Conservation (phyloP, 768 basidiomycete species). For the Termitomyces sp. region DNA sequence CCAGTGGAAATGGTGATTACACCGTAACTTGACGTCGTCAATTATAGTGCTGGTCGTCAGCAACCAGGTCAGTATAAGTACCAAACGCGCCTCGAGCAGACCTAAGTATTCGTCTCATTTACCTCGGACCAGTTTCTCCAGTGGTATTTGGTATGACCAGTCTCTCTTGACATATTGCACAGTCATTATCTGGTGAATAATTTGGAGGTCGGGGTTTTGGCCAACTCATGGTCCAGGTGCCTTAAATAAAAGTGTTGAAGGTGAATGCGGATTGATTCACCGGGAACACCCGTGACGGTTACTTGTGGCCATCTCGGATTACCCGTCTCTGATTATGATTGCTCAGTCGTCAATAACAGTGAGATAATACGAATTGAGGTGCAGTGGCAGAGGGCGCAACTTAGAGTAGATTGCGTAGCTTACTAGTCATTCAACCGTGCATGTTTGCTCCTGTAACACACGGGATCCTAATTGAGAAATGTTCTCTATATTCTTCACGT, state of each 20-base stretch:
- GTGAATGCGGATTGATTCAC: neutral
- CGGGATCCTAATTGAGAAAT: too few relatives aligned
- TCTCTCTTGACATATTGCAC: conserved; percentile 8
- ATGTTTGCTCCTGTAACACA: neutral
- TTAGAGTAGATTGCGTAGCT: neutral
- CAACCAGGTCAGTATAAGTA: conserved; percentile 1
- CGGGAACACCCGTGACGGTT: neutral
- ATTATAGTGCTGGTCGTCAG: conserved; percentile 7
- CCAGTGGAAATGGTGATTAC: conserved; percentile 14
- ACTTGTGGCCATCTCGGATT: neutral
- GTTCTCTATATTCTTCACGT: neutral
- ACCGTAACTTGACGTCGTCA: conserved; percentile 12
- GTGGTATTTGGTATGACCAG: conserved; percentile 10
- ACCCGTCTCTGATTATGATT: neutral
- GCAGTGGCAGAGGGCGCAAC: neutral
- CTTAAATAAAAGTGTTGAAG: too few relatives aligned
- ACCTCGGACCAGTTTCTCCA: conserved; percentile 11
- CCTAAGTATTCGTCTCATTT: neutral
- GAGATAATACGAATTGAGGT: neutral
- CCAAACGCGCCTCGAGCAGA: neutral
- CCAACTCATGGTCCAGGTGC: conserved; percentile 1
- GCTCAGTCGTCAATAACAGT: neutral
- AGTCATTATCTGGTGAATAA: conserved; percentile 10
- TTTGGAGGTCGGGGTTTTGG: conserved; percentile 10
- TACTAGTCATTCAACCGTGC: neutral